Evolutionary conservation across 805 yeast genomes (phyloP).

Genomic region (Barnettozyma populi): DNA sequence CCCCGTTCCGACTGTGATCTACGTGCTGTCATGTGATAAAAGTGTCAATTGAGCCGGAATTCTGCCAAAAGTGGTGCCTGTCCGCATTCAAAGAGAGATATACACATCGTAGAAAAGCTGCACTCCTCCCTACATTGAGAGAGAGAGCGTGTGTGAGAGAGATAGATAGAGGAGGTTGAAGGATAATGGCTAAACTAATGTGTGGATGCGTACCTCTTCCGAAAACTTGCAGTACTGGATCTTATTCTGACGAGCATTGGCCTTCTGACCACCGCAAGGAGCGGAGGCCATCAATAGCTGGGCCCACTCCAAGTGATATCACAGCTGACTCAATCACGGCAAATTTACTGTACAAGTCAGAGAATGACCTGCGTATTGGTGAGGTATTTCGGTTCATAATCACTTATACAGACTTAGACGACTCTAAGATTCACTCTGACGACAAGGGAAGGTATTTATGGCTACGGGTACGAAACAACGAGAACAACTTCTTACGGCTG

Average conservation of each 20-base stretch:
- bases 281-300: neutral
- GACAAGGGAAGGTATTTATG: conserved; percentile 26
- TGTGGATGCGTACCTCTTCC: neutral
- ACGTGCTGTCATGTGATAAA: neutral
- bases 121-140: too few species aligned
- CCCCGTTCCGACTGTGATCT: neutral
- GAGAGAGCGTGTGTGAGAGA: too few species aligned
- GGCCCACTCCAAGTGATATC: neutral
- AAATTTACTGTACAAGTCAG: conserved; percentile 11
- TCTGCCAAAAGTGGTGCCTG: neutral
- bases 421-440: conserved; percentile 4
- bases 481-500: conserved; percentile 69
- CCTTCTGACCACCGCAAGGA: neutral
- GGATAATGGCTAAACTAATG: neutral
- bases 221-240: neutral
- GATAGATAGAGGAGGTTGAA: neutral
- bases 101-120: too few species aligned
- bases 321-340: neutral
- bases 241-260: neutral
- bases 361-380: conserved; percentile 17
- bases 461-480: conserved; percentile 63
- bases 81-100: too few species aligned
- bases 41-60: neutral
- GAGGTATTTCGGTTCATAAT: conserved; percentile 17
- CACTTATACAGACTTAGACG: neutral